Percentiles rank a stretch among this genome's conserved stretches.
phyloP scores from a whole-genome alignment of 2,329 filamentous ascomycete genomes.

The Cordyceps farinosa region DNA sequence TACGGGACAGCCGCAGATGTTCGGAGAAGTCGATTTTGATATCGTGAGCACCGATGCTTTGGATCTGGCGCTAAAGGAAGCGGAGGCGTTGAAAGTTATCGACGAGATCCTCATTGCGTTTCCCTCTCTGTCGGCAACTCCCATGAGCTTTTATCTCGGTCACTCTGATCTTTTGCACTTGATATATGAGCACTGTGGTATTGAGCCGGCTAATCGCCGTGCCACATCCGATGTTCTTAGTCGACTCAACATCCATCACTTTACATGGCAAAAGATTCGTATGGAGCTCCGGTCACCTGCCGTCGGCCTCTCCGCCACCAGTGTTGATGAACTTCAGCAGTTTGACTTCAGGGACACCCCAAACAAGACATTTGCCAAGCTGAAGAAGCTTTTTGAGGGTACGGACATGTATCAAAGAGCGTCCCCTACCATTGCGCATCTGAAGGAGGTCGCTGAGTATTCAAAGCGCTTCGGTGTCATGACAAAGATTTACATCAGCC shows the following conservation, averaged over 20 bases:
- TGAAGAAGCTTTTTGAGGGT: constrained; percentile 59
- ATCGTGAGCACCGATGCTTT: constrained; percentile 80
- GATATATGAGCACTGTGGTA: constrained; percentile 86
- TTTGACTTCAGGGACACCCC: constrained; percentile 79
- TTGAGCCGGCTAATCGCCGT: constrained; percentile 64
- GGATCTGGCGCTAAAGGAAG: constrained; percentile 85
- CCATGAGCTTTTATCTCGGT: constrained; percentile 87
- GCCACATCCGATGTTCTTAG: constrained; percentile 79
- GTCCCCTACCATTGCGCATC: constrained; percentile 71
- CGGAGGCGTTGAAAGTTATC: constrained; percentile 88
- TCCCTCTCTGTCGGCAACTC: constrained; percentile 64
- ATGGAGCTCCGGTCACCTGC: constrained; percentile 76
- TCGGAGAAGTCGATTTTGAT: constrained; percentile 93
- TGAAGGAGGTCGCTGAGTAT: constrained; percentile 75
- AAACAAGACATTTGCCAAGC: constrained; percentile 53
- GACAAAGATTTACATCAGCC: constrained; percentile 78
- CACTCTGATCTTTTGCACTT: constrained; percentile 82
- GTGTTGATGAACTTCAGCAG: constrained; percentile 80
- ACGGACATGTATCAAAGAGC: constrained; percentile 69
- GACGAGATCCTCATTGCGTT: constrained; percentile 86
- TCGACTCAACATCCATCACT: constrained; percentile 77
- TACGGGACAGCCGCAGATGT: constrained; percentile 76
- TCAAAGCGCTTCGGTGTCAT: constrained; percentile 70
- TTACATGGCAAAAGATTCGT: constrained; percentile 79
- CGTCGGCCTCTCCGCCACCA: constrained; percentile 81